A percentile compares a stretch with the other conserved stretches of the same genome.
These are phyloP conservation scores for Claviceps spartinae DNA, from an alignment of 2,329 filamentous ascomycete genomes.

Conservation along the genomic window DNA sequence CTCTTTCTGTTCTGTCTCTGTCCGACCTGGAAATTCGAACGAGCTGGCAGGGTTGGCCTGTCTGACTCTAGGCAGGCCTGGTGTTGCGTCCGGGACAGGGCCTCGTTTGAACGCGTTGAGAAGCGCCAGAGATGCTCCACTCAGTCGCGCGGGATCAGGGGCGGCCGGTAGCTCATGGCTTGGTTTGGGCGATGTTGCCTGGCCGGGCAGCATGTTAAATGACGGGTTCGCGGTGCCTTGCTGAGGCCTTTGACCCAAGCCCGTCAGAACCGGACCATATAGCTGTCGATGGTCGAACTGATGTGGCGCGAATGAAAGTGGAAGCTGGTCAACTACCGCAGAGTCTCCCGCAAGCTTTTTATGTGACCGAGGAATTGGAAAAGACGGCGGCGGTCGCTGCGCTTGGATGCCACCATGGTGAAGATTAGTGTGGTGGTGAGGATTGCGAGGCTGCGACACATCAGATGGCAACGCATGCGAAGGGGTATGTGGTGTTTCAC, in stretches of 20 bases:
- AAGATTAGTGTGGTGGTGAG: conserved; percentile 40
- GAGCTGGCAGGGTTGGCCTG: background rate
- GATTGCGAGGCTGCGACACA: conserved; percentile 39
- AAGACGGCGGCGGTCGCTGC: conserved; percentile 19
- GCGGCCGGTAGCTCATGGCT: conserved; percentile 2
- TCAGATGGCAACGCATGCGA: conserved; percentile 38
- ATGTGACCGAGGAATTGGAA: conserved; percentile 14
- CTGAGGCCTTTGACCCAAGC: conserved; percentile 15
- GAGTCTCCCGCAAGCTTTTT: conserved; percentile 8
- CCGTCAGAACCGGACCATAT: conserved; percentile 37
- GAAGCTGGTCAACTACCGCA: conserved; percentile 5
- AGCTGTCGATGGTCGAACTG: conserved; percentile 24
- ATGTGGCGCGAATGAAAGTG: conserved; percentile 8
- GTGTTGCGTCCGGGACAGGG: conserved; percentile 3
- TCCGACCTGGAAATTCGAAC: background rate
- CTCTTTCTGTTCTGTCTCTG: background rate
- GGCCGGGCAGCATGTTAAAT: background rate
- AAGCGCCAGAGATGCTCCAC: conserved; percentile 28
- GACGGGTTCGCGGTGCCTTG: background rate
- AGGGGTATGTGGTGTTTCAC: conserved; percentile 32
- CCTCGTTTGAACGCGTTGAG: conserved; percentile 30
- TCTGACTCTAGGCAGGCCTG: background rate
- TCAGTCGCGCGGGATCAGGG: conserved; percentile 19
- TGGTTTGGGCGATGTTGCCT: background rate
- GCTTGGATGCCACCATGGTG: conserved; percentile 23